Conservation (phyloP, 78 protist genomes). For the Chrysochromulina tobinii region DNA sequence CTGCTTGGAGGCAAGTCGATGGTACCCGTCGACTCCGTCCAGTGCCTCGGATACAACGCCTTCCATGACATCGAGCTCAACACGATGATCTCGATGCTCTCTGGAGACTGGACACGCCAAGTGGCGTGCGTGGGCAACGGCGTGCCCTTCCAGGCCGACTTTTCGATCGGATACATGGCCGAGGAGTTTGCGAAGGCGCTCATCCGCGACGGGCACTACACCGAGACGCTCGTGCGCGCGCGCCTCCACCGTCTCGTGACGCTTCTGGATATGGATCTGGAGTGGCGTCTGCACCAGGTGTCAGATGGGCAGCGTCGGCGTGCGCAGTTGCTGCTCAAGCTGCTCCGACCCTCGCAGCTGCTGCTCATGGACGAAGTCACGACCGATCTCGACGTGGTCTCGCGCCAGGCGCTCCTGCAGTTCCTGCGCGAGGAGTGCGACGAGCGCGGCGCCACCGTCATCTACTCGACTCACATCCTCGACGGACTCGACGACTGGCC, state of each 20-base stretch:
- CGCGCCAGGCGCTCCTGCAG: conserved; percentile 44
- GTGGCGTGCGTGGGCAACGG: conserved; percentile 36
- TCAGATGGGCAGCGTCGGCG: conserved; percentile 67
- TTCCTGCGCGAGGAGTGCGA: conserved; percentile 38
- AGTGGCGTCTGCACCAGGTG: conserved; percentile 42
- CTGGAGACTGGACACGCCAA: conserved; percentile 30
- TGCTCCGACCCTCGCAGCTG: conserved; percentile 20
- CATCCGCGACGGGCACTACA: background rate
- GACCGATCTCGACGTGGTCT: conserved; percentile 63
- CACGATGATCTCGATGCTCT: background rate
- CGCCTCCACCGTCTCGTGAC: background rate
- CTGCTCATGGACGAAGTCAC: conserved; percentile 72
- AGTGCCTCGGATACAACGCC: background rate
- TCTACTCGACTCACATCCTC: conserved; percentile 69
- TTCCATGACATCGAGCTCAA: background rate
- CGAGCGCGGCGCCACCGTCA: conserved; percentile 25
- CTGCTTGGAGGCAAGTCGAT: conserved; percentile 51
- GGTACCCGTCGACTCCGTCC: background rate
- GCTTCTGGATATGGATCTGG: conserved; percentile 5
- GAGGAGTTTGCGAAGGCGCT: background rate
- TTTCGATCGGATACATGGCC: conserved; percentile 21
- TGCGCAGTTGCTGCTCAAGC: conserved; percentile 61
- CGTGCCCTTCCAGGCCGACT: conserved; percentile 44
- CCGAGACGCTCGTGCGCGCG: conserved; percentile 16
- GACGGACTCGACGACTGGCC: conserved; percentile 69